Base-by-base conservation (phyloP, 202 grass and related monocot genomes). In the Brachypodium distachyon region DNA sequence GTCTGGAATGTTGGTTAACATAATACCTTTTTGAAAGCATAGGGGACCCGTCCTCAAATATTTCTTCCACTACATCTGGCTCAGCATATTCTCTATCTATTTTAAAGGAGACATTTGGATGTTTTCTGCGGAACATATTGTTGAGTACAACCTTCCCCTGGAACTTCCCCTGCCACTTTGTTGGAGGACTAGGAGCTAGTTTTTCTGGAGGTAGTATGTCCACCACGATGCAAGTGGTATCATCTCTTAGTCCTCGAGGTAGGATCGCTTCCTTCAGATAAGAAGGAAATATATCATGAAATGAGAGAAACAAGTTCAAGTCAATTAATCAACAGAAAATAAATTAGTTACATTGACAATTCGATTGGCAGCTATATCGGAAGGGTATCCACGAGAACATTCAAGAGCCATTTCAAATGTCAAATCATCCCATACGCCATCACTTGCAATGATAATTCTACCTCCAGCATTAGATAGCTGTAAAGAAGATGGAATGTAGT, bases 381-480 rank as follows among this genome's bases (percentile, higher is more conserved):
- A 80, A 47, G 89, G 81, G 40, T 89, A 82, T 37, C 92, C 92
- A 59, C 82, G 89, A 60, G 85, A 95, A 81, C 92, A 90, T 57
- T 89, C 85, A 46, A 90, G 61, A 81, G 87, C 92, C 78, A 79
- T 80, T 85, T 93, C 87, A 88, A 58, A 90, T 46, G 65, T 81
- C 87, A 99, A 88, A 86, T 91, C 89, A 87, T 99, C 96, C 89
- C 92, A 99, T 12, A 99, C 96, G 43, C 96, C 96, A 85, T 99
- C 96, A 78, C 92, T 99, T 80, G 96, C 87, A 50, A 99, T 93
- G 88, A 93, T 81, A 81, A 99, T 82, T 43, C 92, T 89, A 25
- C 92, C 92, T 79, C 96, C 96, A 39, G 83, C 85, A 85, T 90
- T 99, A 22, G 92, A 96, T 83, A 96, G 76, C 96, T 95, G 85